Base-by-base conservation (phyloP, 1,284 basidiomycete genomes). In the Vanrija pseudolonga region DNA sequence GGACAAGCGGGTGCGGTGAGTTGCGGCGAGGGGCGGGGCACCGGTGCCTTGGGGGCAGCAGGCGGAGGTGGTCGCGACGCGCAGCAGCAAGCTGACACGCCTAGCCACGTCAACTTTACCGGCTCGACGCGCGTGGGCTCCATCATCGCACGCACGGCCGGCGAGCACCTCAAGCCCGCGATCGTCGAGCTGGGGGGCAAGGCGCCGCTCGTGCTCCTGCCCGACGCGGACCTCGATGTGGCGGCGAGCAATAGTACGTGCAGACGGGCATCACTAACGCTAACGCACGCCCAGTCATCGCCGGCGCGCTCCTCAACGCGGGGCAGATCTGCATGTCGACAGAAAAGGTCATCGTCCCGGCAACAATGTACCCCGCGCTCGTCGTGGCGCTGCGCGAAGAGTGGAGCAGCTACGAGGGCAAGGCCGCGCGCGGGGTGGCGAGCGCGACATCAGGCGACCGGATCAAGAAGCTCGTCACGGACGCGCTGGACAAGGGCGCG, bases 311-410 rank as follows among this genome's bases (percentile, higher is more conserved):
- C 62, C 62, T 83, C 23, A 81, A 85, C 70, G 84, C 82, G 4
- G 85, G 85, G 2, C 79, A 87, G 75, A 78, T 87, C 47, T 87
- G 86, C 76, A 86, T 87, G 84, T 83, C 84, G 1, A 83, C 84
- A 2, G 84, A 86, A 64, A 82, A 85, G 24, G 79, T 87, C 32
- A 80, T 87, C 47, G 83, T 84, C 8, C 82, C 71, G 39, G 61
- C 56, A 17, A 51, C 59, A 7, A 61, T 55, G 47, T 64, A 22
- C 60, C 82, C 52, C 72, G 74, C 56, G 72, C 80, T 49, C 76
- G 79, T 45, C 68, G 78, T 59, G 61, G 73, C 9, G 51, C 56
- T 56, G 41, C 52, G 42, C 19, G 36, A 19, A 47, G 61, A 47
- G 28, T 49, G 64, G 65, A 36, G 58, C 68, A 38, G 57, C 81